A percentile compares a stretch with the other conserved stretches of the same genome.
Conservation (phyloP, 2,329 filamentous ascomycete species). For the Aspergillus brunneoviolaceus region DNA sequence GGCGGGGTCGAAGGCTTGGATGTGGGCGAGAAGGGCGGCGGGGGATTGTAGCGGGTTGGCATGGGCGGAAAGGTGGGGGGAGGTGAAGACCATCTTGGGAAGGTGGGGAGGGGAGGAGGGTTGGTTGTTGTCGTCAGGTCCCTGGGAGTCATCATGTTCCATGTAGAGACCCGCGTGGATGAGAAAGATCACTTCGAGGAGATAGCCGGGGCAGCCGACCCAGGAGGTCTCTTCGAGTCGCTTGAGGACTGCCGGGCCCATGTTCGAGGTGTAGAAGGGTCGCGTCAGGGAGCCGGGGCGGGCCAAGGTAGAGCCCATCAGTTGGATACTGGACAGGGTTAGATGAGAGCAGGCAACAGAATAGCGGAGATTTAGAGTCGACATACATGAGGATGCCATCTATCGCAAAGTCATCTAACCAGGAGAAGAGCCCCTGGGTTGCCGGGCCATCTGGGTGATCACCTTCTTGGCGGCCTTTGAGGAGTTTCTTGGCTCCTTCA, state of each 20-base stretch:
- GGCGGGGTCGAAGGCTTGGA: constrained; percentile 39
- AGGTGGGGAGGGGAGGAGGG: constrained; percentile 11
- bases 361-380: neutral
- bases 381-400: constrained; percentile 40
- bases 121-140: constrained; percentile 10
- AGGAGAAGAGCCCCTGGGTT: constrained; percentile 30
- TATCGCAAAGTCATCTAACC: constrained; percentile 38
- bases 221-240: constrained; percentile 43
- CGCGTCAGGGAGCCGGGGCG: constrained; percentile 40
- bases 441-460: constrained; percentile 14
- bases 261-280: constrained; percentile 39
- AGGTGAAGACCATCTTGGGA: constrained; percentile 29
- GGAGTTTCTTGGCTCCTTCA: constrained; percentile 51
- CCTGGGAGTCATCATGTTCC: constrained; percentile 23
- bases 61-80: constrained; percentile 26
- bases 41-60: constrained; percentile 33
- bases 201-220: constrained; percentile 43
- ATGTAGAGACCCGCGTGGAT: constrained; percentile 40
- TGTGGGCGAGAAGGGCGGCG: constrained; percentile 35
- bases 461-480: constrained; percentile 38
- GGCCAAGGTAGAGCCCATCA: constrained; percentile 45
- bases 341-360: neutral
- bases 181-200: constrained; percentile 43
- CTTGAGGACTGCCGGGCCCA: constrained; percentile 37
- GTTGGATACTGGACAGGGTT: constrained; percentile 32